Conservation (phyloP, 441 rosid species). For the Hura crepitans region DNA sequence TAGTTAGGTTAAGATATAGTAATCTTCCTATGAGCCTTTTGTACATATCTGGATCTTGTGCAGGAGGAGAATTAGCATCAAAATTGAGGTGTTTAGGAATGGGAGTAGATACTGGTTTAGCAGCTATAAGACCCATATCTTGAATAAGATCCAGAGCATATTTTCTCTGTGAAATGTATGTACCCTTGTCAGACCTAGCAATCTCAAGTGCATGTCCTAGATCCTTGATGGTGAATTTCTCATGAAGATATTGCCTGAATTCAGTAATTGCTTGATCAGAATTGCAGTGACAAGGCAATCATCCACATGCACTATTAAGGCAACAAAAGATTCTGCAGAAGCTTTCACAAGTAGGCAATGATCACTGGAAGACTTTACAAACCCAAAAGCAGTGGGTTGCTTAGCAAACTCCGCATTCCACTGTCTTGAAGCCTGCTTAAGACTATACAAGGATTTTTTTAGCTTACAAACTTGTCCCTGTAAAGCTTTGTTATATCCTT, state of each 20-base stretch:
- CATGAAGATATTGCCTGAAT: not conserved
- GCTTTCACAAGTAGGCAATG: not conserved
- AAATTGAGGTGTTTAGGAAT: not conserved
- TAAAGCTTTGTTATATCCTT: not conserved
- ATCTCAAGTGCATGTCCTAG: not conserved
- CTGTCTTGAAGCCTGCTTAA: not conserved
- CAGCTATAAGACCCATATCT: not conserved
- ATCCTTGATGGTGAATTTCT: not conserved
- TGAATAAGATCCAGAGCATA: not conserved
- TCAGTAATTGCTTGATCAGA: not conserved
- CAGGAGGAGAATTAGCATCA: not conserved
- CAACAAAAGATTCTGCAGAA: not conserved
- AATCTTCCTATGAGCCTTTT: not conserved
- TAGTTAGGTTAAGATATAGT: not conserved
- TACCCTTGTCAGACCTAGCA: not conserved
- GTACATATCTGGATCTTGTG: not conserved
- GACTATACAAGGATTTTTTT: not conserved
- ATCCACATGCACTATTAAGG: not conserved
- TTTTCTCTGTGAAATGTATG: not conserved
- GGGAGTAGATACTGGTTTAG: not conserved
- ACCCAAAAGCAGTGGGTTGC: not conserved
- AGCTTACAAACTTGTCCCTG: not conserved
- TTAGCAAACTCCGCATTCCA: not conserved
- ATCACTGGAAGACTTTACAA: not conserved
- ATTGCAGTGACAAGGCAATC: not conserved